Evolutionary conservation across 2,329 filamentous ascomycete species (phyloP).

Genomic region (Aspergillus spinulosporus): DNA sequence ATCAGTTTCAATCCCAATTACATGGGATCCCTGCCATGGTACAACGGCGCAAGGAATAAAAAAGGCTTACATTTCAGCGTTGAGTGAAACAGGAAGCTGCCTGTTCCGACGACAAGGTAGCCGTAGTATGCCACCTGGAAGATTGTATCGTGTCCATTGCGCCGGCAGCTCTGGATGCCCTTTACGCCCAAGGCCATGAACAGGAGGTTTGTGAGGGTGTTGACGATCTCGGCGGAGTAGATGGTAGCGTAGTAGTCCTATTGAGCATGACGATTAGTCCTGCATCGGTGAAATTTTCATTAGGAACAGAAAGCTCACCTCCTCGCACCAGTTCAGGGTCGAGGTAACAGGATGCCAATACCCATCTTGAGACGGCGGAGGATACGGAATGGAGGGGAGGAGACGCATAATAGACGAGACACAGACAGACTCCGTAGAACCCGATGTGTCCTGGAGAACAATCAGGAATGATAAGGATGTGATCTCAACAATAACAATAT

Average conservation of each 20-base stretch:
- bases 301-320: conserved; percentile 49
- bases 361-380: conserved; percentile 53
- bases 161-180: conserved; percentile 71
- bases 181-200: conserved; percentile 77
- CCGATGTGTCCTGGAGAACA: neutral
- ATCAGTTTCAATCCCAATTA: neutral
- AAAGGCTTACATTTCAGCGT: conserved; percentile 59
- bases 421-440: conserved; percentile 12
- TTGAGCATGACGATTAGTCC: conserved; percentile 22
- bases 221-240: conserved; percentile 76
- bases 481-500: neutral
- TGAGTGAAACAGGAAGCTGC: conserved; percentile 64
- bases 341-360: conserved; percentile 71
- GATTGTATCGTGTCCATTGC: conserved; percentile 70
- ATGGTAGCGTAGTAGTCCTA: conserved; percentile 74
- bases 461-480: neutral
- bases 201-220: conserved; percentile 76
- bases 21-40: neutral
- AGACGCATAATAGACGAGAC: conserved; percentile 27
- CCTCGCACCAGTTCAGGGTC: conserved; percentile 78
- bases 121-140: conserved; percentile 69
- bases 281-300: neutral
- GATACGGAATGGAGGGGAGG: conserved; percentile 39
- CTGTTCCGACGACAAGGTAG: conserved; percentile 61
- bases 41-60: neutral